Percentiles rank a stretch among this genome's conserved stretches.
Evolutionary conservation across 2,329 filamentous ascomycete species (phyloP).

Genomic region (Orbilia brochopaga): DNA sequence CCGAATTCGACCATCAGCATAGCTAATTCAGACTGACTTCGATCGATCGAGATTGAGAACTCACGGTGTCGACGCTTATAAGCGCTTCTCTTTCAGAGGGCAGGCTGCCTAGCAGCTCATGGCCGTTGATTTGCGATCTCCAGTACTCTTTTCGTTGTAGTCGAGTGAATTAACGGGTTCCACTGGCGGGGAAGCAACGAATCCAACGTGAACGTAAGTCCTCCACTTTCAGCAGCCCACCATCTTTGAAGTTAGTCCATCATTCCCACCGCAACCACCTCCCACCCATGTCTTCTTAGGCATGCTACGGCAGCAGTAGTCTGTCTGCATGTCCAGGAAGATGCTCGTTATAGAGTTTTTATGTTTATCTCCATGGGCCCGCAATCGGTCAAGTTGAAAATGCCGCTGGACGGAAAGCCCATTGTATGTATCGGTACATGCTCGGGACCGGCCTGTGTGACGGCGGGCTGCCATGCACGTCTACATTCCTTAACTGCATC

Average conservation of each 20-base stretch:
- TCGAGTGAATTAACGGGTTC: too few species aligned
- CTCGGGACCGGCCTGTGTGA: constrained; percentile 39
- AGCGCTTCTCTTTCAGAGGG: background rate
- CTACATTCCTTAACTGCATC: constrained; percentile 51
- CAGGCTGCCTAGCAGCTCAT: constrained; percentile 46
- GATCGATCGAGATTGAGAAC: background rate
- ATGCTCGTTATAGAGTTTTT: background rate
- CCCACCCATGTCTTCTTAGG: background rate
- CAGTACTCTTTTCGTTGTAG: background rate
- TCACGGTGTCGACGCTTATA: background rate
- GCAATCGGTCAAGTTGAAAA: constrained; percentile 43
- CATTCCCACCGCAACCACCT: constrained; percentile 21
- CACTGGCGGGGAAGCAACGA: background rate
- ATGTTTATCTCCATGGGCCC: background rate
- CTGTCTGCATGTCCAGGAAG: too few species aligned
- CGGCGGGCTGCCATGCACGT: constrained; percentile 38
- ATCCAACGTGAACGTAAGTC: constrained; percentile 20
- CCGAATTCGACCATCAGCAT: constrained; percentile 22
- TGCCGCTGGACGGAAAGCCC: constrained; percentile 32
- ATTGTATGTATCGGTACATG: background rate
- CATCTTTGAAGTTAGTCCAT: background rate
- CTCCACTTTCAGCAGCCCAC: background rate
- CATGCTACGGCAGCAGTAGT: too few species aligned
- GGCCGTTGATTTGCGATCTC: constrained; percentile 7
- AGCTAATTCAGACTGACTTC: background rate